Conservation (phyloP, 2,329 filamentous ascomycete genomes). For the Zasmidium cellare region DNA sequence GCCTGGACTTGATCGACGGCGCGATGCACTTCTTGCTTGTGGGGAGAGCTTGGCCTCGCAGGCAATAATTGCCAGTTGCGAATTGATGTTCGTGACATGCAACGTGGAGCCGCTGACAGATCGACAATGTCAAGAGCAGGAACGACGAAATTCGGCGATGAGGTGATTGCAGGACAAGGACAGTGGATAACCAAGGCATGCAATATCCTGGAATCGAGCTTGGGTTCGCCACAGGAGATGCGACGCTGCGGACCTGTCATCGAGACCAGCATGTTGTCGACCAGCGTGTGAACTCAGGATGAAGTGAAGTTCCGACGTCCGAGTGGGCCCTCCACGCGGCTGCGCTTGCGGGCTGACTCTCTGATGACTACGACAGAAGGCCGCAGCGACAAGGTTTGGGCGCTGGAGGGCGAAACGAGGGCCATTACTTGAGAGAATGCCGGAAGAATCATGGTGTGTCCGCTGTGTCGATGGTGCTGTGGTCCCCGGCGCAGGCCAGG, state of each 20-base stretch:
- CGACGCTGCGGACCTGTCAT: not conserved
- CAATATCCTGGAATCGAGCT: not conserved
- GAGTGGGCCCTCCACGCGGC: not conserved
- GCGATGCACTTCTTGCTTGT: not conserved
- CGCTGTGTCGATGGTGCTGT: not conserved
- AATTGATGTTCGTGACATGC: not conserved
- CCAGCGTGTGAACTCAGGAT: not conserved
- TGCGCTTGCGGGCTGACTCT: not conserved
- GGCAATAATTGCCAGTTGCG: not conserved
- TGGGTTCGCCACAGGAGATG: not conserved
- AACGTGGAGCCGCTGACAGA: slow-evolving; percentile 4
- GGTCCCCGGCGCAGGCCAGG: not conserved
- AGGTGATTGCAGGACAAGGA: not conserved
- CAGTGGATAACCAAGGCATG: not conserved
- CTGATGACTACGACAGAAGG: not conserved
- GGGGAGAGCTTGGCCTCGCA: not conserved
- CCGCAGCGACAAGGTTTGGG: not conserved
- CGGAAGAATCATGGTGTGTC: not conserved
- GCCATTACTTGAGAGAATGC: not conserved
- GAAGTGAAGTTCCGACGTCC: not conserved
- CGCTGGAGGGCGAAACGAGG: not conserved
- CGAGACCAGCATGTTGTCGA: not conserved
- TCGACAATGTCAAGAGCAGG: not conserved
- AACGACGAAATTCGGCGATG: not conserved
- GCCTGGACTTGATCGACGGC: not conserved